Evolutionary conservation across 2,329 filamentous ascomycete genomes (phyloP), one percentile per base, ranked within the genome.

Genomic region (Neofusicoccum kwambonambiense): DNA sequence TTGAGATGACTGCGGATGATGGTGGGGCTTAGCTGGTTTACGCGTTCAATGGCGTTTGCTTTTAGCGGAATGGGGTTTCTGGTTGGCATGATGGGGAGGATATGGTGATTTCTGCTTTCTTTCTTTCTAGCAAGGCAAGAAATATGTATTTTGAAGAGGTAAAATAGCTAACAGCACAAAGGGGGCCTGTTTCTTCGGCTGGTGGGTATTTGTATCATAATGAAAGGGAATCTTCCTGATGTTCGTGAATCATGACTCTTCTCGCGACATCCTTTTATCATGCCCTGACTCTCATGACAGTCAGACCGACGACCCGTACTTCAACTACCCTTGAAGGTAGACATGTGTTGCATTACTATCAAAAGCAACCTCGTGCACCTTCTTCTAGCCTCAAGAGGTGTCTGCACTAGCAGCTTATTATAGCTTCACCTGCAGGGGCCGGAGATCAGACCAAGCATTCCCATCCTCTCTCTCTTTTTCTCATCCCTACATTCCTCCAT

Each of bases 201-300:
- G 58, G 35, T 47, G 12, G 42, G 22, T 42, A 27, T 51, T 39
- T 62, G 58, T 51, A 62, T 39, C 35, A 51, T 62, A 50, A 62
- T 62, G 34, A 50, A 47, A 27, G 44, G 3, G 3, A 50, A 5
- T 35, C 11, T 56, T 56, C 35, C 13, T 9, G 9, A 54, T 41
- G 7, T 22, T 8, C 31, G 37, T 39, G 35, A 31, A 47, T 7
- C 27, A 31, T 31, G 27, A 31, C 27, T 31, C 27, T 31, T 31
- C 27, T 31, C 27, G 27, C 27, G 4, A 31, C 27, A 31, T 7
- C 27, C 27, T 31, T 31, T 31, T 4, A 5, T 31, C 2, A 31
- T 31, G 27, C 6, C 27, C 27, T 31, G 4, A 31, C 27, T 31
- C 27, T 31, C 27, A 31, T 31, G 3, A 31, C 4, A 31, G 27